phyloP scores from a whole-genome alignment of 2,329 filamentous ascomycete species.

The Ophiocordyceps camponoti-saundersi region DNA sequence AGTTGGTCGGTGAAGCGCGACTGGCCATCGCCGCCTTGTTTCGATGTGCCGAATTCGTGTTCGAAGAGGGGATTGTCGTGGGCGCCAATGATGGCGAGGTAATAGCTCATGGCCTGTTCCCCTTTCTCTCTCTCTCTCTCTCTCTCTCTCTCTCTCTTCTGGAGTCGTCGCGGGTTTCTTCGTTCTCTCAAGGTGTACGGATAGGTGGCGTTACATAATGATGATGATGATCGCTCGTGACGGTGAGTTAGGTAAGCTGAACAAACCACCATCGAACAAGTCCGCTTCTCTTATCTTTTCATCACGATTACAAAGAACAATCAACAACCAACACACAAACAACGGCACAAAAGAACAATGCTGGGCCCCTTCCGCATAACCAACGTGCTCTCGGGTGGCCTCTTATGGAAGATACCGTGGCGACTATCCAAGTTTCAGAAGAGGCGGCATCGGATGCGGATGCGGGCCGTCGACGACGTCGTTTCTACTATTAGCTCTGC shows the following conservation, averaged over 20 bases:
- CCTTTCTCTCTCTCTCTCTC: too few relatives aligned
- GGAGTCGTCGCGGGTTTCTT: too few relatives aligned
- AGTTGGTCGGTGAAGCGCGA: constrained; percentile 78
- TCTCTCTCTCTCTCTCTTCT: too few relatives aligned
- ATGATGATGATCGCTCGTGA: too few relatives aligned
- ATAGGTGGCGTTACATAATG: neutral
- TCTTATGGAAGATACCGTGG: constrained; percentile 97
- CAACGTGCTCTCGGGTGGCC: constrained; percentile 57
- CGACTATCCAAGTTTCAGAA: constrained; percentile 86
- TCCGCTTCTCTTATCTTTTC: neutral
- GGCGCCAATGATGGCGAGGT: constrained; percentile 91
- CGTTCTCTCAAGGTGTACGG: neutral
- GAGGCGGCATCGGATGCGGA: constrained; percentile 63
- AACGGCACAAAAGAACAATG: constrained; percentile 31
- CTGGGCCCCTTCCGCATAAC: constrained; percentile 72
- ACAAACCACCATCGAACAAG: neutral
- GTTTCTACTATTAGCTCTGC: constrained; percentile 69
- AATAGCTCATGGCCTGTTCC: constrained; percentile 65
- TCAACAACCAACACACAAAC: neutral
- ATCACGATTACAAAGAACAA: neutral
- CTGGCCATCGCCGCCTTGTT: constrained; percentile 85
- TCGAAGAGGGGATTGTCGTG: constrained; percentile 94
- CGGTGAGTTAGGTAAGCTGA: neutral
- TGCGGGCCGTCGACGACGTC: constrained; percentile 75
- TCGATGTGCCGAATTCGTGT: constrained; percentile 91